phyloP scores from a whole-genome alignment of 768 basidiomycete species.

The Suillus paluster region DNA sequence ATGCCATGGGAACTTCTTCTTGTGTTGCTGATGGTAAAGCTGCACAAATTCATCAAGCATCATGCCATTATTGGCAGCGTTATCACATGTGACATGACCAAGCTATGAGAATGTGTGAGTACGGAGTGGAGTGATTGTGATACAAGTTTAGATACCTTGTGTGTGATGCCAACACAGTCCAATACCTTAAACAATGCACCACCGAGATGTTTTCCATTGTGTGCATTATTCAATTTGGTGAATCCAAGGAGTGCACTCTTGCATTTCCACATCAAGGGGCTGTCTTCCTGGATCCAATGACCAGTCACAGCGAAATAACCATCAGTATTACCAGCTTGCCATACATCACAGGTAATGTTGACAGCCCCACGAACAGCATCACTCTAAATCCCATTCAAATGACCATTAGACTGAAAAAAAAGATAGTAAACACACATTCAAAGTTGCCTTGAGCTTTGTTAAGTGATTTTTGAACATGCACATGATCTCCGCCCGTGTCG shows the following conservation, averaged over 20 bases:
- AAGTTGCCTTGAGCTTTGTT: slow-evolving; percentile 8
- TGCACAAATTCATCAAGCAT: no score
- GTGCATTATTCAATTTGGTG: slow-evolving; percentile 40
- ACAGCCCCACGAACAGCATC: slow-evolving; percentile 25
- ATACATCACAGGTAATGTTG: slow-evolving; percentile 43
- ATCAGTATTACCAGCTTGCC: slow-evolving; percentile 44
- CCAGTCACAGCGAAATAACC: slow-evolving; percentile 45
- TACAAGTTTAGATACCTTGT: slow-evolving; percentile 32
- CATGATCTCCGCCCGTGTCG: slow-evolving; percentile 33
- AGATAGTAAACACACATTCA: slow-evolving; percentile 24
- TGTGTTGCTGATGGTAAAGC: no score
- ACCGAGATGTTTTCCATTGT: slow-evolving; percentile 41
- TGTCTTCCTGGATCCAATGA: no score
- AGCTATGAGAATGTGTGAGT: slow-evolving; percentile 23
- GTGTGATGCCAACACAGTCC: slow-evolving; percentile 25
- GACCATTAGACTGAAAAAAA: neutral
- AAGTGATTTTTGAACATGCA: slow-evolving; percentile 30
- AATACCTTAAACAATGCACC: slow-evolving; percentile 43
- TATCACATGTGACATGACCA: slow-evolving; percentile 37
- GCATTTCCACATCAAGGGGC: slow-evolving; percentile 30
- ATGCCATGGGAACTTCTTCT: no score
- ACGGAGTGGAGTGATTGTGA: slow-evolving; percentile 17
- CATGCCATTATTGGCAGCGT: no score
- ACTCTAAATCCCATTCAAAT: slow-evolving; percentile 15
- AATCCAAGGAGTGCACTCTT: slow-evolving; percentile 39